A percentile compares a stretch with the other conserved stretches of the same genome.
Conservation (phyloP, 2,329 filamentous ascomycete genomes). For the Venturia pyrina region DNA sequence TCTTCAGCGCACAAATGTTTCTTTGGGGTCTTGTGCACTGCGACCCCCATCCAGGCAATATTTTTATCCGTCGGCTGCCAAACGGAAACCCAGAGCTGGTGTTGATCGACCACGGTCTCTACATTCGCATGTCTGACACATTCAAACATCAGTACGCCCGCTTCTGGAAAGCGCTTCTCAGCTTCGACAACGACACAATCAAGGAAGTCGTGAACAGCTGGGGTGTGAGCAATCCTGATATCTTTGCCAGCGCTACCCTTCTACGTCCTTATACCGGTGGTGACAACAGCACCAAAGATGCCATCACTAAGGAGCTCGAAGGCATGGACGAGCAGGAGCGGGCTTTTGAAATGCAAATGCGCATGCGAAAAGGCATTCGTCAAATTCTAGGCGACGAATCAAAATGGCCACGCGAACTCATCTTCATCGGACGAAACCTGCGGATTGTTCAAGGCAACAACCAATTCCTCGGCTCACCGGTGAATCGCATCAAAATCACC, state of each 20-base stretch:
- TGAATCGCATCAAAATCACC: slow-evolving; percentile 89
- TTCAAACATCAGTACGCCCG: slow-evolving; percentile 79
- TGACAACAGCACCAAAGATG: slow-evolving; percentile 53
- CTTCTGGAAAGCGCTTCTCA: slow-evolving; percentile 91
- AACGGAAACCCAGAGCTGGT: slow-evolving; percentile 81
- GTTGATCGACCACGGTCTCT: slow-evolving; percentile 93
- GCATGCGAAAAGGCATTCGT: slow-evolving; percentile 61
- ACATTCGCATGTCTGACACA: slow-evolving; percentile 76
- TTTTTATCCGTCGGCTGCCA: slow-evolving; percentile 81
- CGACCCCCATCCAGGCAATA: slow-evolving; percentile 94
- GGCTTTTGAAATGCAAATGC: slow-evolving; percentile 72
- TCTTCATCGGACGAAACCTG: slow-evolving; percentile 87
- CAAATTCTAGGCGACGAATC: slow-evolving; percentile 75
- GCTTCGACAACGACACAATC: slow-evolving; percentile 81
- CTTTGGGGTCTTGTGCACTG: slow-evolving; percentile 93
- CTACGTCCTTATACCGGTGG: slow-evolving; percentile 87
- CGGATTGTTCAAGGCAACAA: slow-evolving; percentile 91
- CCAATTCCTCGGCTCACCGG: slow-evolving; percentile 77
- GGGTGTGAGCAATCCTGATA: slow-evolving; percentile 81
- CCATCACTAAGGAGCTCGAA: slow-evolving; percentile 43
- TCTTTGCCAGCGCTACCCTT: slow-evolving; percentile 84
- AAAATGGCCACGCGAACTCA: slow-evolving; percentile 80
- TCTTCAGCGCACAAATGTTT: slow-evolving; percentile 98
- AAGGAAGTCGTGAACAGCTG: slow-evolving; percentile 62
- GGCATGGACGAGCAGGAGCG: slow-evolving; percentile 46